Percentiles rank a stretch among this genome's conserved stretches.
Conservation (phyloP, 768 basidiomycete genomes). For the Lepiota brunneoincarnata region DNA sequence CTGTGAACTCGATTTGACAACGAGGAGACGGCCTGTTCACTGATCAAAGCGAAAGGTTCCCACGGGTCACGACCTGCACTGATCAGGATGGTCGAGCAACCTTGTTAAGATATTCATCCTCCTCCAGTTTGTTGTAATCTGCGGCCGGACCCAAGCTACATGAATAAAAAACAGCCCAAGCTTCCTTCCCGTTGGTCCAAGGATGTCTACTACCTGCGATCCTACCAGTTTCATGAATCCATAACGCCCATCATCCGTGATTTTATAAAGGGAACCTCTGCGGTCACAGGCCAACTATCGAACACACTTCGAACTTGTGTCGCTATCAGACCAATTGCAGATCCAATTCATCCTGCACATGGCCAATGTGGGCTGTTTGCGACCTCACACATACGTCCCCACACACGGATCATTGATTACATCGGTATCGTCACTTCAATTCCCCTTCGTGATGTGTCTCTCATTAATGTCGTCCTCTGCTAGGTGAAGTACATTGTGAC, state of each 20-base stretch:
- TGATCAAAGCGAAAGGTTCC: constrained; percentile 22
- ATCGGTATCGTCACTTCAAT: constrained; percentile 32
- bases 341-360: constrained; percentile 64
- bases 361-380: constrained; percentile 86
- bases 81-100: neutral
- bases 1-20: constrained; percentile 11
- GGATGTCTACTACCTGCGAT: constrained; percentile 5
- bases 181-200: constrained; percentile 6
- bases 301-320: constrained; percentile 32
- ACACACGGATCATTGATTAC: constrained; percentile 75
- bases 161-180: neutral
- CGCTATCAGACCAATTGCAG: constrained; percentile 53
- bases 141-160: neutral
- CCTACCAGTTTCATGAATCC: constrained; percentile 10
- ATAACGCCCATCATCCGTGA: constrained; percentile 33
- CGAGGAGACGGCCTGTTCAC: constrained; percentile 13
- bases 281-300: constrained; percentile 7
- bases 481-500: constrained; percentile 81
- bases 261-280: constrained; percentile 31
- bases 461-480: neutral
- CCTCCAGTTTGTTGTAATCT: neutral
- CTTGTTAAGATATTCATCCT: neutral
- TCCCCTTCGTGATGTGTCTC: neutral
- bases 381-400: constrained; percentile 61
- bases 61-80: constrained; percentile 19